Percentiles rank a stretch among this genome's conserved stretches.
phyloP scores from a whole-genome alignment of 2,329 filamentous ascomycete genomes.

The Hymenotorrendiella dingleyae region DNA sequence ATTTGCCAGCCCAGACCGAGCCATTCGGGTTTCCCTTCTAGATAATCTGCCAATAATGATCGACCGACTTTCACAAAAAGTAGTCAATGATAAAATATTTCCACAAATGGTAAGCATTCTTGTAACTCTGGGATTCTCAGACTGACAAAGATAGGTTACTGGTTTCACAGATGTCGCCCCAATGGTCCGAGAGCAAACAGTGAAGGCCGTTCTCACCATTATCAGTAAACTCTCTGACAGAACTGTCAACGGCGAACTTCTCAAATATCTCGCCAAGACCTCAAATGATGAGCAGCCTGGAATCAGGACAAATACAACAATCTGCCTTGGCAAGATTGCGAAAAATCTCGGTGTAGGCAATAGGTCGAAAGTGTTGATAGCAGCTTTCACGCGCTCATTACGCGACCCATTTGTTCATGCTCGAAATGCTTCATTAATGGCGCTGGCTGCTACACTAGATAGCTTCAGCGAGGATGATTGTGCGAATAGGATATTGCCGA shows the following conservation, averaged over 20 bases:
- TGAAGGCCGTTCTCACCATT: constrained; percentile 86
- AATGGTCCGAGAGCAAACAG: constrained; percentile 87
- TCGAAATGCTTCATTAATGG: constrained; percentile 81
- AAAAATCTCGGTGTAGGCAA: constrained; percentile 75
- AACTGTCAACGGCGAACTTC: constrained; percentile 85
- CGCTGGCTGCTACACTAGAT: constrained; percentile 78
- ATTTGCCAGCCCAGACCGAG: constrained; percentile 87
- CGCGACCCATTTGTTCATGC: constrained; percentile 94
- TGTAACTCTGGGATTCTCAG: background rate
- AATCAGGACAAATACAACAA: constrained; percentile 96
- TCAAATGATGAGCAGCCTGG: constrained; percentile 97
- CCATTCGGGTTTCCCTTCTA: constrained; percentile 82
- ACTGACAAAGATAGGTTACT: constrained; percentile 54
- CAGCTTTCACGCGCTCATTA: constrained; percentile 83
- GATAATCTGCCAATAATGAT: constrained; percentile 90
- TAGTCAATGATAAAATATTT: constrained; percentile 95
- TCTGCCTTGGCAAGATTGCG: constrained; percentile 93
- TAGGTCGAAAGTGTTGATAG: constrained; percentile 83
- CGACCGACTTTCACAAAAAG: constrained; percentile 77
- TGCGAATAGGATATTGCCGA: constrained; percentile 75
- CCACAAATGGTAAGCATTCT: constrained; percentile 69
- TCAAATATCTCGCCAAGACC: constrained; percentile 88
- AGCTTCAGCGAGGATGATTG: constrained; percentile 87
- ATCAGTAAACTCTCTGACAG: constrained; percentile 87
- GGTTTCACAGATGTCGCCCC: constrained; percentile 91